Conservation (phyloP, 1,284 basidiomycete species). For the Ceratobasidium sp. region DNA sequence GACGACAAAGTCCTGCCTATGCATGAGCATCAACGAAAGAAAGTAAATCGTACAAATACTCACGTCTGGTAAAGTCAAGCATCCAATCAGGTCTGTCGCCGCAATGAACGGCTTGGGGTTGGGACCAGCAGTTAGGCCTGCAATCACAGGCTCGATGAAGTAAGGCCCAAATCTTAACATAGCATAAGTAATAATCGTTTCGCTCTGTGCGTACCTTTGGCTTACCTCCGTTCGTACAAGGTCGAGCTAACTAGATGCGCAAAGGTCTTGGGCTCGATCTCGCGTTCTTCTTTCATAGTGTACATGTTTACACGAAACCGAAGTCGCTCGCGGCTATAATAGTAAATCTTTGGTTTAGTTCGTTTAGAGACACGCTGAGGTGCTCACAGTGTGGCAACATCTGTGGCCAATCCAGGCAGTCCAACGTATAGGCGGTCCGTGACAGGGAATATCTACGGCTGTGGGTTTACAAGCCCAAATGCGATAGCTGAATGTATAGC, state of each 20-base stretch:
- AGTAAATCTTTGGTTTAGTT: conserved; percentile 33
- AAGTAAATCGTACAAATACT: conserved; percentile 52
- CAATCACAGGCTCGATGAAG: conserved; percentile 97
- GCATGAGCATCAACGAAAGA: neutral
- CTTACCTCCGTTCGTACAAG: conserved; percentile 89
- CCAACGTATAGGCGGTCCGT: conserved; percentile 94
- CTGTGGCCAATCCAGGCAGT: conserved; percentile 91
- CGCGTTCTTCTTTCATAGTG: conserved; percentile 98
- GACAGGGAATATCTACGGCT: conserved; percentile 85
- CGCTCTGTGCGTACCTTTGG: neutral
- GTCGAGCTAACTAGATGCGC: conserved; percentile 96
- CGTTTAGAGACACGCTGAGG: neutral
- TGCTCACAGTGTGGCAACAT: conserved; percentile 88
- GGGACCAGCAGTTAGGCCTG: conserved; percentile 84
- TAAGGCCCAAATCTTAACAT: conserved; percentile 84
- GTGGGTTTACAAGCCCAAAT: neutral
- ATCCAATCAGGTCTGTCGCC: conserved; percentile 95
- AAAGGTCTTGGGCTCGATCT: conserved; percentile 96
- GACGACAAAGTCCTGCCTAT: conserved; percentile 88
- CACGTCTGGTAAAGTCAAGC: conserved; percentile 83
- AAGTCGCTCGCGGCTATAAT: conserved; percentile 82
- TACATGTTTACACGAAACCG: conserved; percentile 99
- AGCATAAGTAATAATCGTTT: neutral
- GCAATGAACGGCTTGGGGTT: conserved; percentile 94
- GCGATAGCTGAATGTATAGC: conserved; percentile 35